Evolutionary conservation across 768 basidiomycete species (phyloP).

Genomic region (Mycena amicta): DNA sequence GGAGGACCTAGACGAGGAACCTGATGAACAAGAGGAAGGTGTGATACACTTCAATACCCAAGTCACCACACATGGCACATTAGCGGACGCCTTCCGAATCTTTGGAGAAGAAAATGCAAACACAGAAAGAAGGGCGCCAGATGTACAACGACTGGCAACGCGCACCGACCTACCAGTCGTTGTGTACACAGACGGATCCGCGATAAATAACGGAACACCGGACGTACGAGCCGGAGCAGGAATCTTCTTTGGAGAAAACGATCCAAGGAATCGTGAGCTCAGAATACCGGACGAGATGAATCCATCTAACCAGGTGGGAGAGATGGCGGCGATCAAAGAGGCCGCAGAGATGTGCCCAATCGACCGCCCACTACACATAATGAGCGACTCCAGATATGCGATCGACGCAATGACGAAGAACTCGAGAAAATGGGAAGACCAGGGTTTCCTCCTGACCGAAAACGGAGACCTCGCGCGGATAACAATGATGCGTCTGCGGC

Average conservation of each 20-base stretch:
- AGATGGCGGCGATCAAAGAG: constrained; percentile 17
- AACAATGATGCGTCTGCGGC: constrained; percentile 8
- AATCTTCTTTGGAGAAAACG: constrained; percentile 18
- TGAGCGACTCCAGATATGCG: constrained; percentile 26
- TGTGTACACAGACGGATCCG: constrained; percentile 31
- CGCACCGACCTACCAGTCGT: not conserved
- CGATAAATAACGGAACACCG: constrained; percentile 19
- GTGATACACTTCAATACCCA: not conserved
- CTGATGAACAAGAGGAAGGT: too few relatives aligned
- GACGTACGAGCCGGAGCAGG: constrained; percentile 25
- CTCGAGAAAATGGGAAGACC: constrained; percentile 27
- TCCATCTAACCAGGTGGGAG: constrained; percentile 26
- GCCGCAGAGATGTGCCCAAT: constrained; percentile 1
- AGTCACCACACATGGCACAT: not conserved
- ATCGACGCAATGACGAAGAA: constrained; percentile 26
- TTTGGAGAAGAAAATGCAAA: not conserved
- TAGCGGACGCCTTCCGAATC: not conserved
- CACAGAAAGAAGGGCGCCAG: not conserved
- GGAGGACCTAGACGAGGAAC: not conserved
- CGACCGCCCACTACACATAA: constrained; percentile 11
- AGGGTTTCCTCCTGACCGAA: constrained; percentile 23
- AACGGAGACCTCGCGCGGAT: constrained; percentile 22
- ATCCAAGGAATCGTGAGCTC: constrained; percentile 18
- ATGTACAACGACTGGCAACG: not conserved
- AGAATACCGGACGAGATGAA: constrained; percentile 12